Conservation (phyloP, 371 early-diverging fungal genomes). For the Dichotomocladium elegans region DNA sequence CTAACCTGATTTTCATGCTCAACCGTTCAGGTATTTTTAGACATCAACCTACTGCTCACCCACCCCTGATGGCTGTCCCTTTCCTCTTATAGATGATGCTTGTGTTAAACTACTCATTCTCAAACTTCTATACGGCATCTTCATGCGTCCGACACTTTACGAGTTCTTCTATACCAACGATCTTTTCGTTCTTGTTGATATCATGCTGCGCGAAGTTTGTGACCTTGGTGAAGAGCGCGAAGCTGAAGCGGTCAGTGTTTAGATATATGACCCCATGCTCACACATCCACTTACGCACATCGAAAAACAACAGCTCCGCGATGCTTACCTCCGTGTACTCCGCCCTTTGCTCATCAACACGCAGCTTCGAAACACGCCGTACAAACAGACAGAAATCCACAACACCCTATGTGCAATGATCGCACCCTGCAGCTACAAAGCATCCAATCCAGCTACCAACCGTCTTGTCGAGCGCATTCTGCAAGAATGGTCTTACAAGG, state of each 20-base stretch:
- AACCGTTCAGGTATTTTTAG: conserved; percentile 70
- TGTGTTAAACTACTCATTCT: conserved; percentile 70
- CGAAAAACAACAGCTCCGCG: conserved; percentile 48
- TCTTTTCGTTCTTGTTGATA: conserved; percentile 78
- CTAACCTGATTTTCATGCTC: conserved; percentile 81
- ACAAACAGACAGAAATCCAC: conserved; percentile 51
- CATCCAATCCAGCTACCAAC: conserved; percentile 31
- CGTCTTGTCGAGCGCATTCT: conserved; percentile 43
- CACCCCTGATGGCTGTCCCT: not conserved
- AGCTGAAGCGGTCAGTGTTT: conserved; percentile 35
- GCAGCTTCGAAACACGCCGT: conserved; percentile 45
- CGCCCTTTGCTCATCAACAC: conserved; percentile 69
- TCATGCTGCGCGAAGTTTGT: conserved; percentile 74
- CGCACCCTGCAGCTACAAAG: conserved; percentile 27
- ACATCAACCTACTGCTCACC: not conserved
- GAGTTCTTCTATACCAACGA: conserved; percentile 89
- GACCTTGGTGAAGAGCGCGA: conserved; percentile 69
- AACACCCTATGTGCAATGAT: conserved; percentile 33
- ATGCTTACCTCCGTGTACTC: conserved; percentile 73
- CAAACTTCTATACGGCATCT: conserved; percentile 63
- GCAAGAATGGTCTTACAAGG: conserved; percentile 44
- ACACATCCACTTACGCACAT: not conserved
- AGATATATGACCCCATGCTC: not conserved
- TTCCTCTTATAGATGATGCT: conserved; percentile 51
- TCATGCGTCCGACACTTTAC: conserved; percentile 53